These are phyloP conservation scores for Petunia axillaris DNA, from an alignment of 257 asterid genomes.

Conservation along the genomic window DNA sequence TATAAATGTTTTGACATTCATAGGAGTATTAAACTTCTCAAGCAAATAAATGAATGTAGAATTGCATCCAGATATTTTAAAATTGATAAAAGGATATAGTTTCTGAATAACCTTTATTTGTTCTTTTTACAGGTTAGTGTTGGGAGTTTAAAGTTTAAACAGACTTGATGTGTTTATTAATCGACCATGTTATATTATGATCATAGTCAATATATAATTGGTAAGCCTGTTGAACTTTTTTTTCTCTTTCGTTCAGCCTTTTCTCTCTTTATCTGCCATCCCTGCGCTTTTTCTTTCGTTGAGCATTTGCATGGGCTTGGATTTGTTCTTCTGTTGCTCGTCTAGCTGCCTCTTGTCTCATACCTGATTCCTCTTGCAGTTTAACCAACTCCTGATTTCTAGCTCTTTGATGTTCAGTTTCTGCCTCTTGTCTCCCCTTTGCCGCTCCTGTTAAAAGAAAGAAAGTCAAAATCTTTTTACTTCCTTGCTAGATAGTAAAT, in stretches of 20 bases:
- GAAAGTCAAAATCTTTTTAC: slow-evolving; percentile 24
- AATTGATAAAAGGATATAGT: too few relatives aligned
- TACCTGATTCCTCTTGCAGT: slow-evolving; percentile 94
- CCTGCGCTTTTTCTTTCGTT: slow-evolving; percentile 48
- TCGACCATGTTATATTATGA: too few relatives aligned
- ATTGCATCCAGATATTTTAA: too few relatives aligned
- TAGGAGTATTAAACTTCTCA: too few relatives aligned
- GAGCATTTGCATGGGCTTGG: slow-evolving; percentile 35
- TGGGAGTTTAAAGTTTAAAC: too few relatives aligned
- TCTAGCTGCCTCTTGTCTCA: slow-evolving; percentile 92
- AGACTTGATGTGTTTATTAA: too few relatives aligned
- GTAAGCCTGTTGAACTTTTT: too few relatives aligned
- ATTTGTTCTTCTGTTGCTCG: slow-evolving; percentile 97
- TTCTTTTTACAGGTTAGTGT: too few relatives aligned
- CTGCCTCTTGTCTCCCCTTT: slow-evolving; percentile 98
- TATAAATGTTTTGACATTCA: too few relatives aligned
- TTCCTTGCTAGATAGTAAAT: neutral
- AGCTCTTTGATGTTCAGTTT: slow-evolving; percentile 82
- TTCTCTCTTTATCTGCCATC: slow-evolving; percentile 80
- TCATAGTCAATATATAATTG: too few relatives aligned
- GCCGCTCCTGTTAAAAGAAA: slow-evolving; percentile 67
- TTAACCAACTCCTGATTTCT: slow-evolving; percentile 91
- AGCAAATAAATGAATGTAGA: too few relatives aligned
- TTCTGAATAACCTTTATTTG: too few relatives aligned
- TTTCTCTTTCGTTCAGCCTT: slow-evolving; percentile 49